Base-by-base conservation (phyloP, 306 rosid genomes). In the Vigna hirtella region DNA sequence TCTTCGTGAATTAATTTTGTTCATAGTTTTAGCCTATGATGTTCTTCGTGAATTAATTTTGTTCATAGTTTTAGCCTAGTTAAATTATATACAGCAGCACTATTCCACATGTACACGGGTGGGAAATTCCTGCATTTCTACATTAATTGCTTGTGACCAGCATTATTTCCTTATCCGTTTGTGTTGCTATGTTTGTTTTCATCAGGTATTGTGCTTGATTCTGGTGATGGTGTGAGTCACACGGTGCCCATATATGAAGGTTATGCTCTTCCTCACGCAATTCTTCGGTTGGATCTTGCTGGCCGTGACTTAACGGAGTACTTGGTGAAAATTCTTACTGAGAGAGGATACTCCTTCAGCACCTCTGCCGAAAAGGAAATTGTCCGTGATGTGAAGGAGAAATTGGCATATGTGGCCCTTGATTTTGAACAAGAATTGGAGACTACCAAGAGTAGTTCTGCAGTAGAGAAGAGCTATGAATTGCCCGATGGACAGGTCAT, bases 191-290 rank as follows among this genome's bases (percentile, higher is more conserved):
- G 50, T 55, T 38, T 64, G 45, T 22, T 56, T 52, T 82, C 57
- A 66, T 17, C 53, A 90, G 94, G 94, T 80, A 90, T 90, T 59
- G 94, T 90, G 73, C 86, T 90, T 64, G 94, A 90, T 84, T 90
- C 94, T 17, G 94, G 94, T 65, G 94, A 90, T 59, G 94, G 94
- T 80, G 94, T 90, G 79, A 90, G 94, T 74, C 94, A 90, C 89
- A 90, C 94, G 0, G 94, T 90, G 80, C 94, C 94, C 26, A 90
- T 90, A 49, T 90, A 90, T 6, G 94, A 90, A 86, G 94, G 94
- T 1, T 90, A 87, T 47, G 89, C 94, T 4, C 90, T 88, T 56
- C 94, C 94, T 36, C 94, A 90, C 76, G 94, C 94, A 38, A 90
- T 90, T 66, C 90, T 90, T 40, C 82, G 94, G 16, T 77, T 90